Percentiles rank a stretch among this genome's conserved stretches.
phyloP scores from a whole-genome alignment of 2,329 filamentous ascomycete species.

The Phaeosphaeriaceae sp. region DNA sequence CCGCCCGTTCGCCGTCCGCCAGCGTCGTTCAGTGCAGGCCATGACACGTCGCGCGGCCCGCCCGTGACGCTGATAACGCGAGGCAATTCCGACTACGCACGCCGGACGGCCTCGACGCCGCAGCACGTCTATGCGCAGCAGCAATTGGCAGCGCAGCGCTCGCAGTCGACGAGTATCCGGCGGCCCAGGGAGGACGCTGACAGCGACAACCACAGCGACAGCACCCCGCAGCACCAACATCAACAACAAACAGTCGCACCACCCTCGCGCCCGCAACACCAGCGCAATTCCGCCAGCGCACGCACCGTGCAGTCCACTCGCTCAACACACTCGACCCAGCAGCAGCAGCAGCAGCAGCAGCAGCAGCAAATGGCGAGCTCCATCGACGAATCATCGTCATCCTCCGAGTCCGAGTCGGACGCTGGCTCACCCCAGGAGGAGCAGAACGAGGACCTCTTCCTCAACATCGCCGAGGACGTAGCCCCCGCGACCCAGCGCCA shows the following conservation, averaged over 20 bases:
- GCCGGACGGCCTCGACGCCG: conserved; percentile 33
- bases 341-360: neutral
- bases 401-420: conserved; percentile 39
- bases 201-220: conserved; percentile 18
- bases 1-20: conserved; percentile 50
- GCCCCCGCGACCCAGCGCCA: conserved; percentile 35
- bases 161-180: conserved; percentile 15
- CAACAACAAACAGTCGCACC: conserved; percentile 21
- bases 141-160: conserved; percentile 29
- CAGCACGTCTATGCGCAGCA: conserved; percentile 37
- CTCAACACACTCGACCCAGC: neutral
- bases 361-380: conserved; percentile 37
- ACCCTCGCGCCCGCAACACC: conserved; percentile 26
- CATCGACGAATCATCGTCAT: conserved; percentile 17
- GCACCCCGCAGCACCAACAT: conserved; percentile 18
- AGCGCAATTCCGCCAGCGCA: conserved; percentile 20
- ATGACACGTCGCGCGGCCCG: conserved; percentile 59
- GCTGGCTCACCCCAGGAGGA: conserved; percentile 37
- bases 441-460: conserved; percentile 50
- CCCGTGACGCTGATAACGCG: conserved; percentile 60
- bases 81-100: conserved; percentile 41
- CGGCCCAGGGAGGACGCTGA: conserved; percentile 23
- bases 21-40: conserved; percentile 58
- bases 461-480: conserved; percentile 51
- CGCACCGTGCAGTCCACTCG: conserved; percentile 15